Evolutionary conservation across 768 basidiomycete species (phyloP).

Genomic region (Boletus subparvulus): DNA sequence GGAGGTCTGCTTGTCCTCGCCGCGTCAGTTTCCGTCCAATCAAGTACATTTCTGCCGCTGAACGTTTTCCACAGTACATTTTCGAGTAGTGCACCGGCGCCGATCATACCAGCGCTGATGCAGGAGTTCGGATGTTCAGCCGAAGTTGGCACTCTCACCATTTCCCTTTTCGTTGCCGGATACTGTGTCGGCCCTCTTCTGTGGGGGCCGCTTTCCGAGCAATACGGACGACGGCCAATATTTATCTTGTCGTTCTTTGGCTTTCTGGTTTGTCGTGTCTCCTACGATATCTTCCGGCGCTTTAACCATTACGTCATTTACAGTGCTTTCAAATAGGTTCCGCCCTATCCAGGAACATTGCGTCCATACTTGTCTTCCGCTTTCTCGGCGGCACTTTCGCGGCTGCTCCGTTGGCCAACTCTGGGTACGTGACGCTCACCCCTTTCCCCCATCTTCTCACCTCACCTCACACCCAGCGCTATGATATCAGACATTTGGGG

Average conservation of each 20-base stretch:
- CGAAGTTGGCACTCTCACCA: slow-evolving; percentile 52
- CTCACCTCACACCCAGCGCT: slow-evolving; percentile 33
- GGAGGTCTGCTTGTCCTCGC: slow-evolving; percentile 53
- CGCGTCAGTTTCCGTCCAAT: slow-evolving; percentile 39
- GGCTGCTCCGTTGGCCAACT: slow-evolving; percentile 65
- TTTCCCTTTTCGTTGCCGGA: slow-evolving; percentile 68
- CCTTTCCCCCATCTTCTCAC: background rate
- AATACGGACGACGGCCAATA: slow-evolving; percentile 58
- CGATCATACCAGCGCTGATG: slow-evolving; percentile 45
- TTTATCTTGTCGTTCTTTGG: slow-evolving; percentile 56
- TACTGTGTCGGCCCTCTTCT: slow-evolving; percentile 62
- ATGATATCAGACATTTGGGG: slow-evolving; percentile 65
- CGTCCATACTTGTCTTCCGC: slow-evolving; percentile 64
- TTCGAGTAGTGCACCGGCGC: slow-evolving; percentile 58
- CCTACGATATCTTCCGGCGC: background rate
- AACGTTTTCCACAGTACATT: slow-evolving; percentile 46
- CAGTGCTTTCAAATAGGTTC: slow-evolving; percentile 63
- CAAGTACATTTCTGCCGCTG: background rate
- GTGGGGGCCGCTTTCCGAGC: slow-evolving; percentile 57
- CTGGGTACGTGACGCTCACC: slow-evolving; percentile 44
- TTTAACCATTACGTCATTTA: background rate
- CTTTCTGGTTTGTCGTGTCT: slow-evolving; percentile 44
- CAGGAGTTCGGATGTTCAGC: slow-evolving; percentile 47
- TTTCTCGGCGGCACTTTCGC: slow-evolving; percentile 73
- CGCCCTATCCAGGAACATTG: slow-evolving; percentile 60